Evolutionary conservation across 2,329 filamentous ascomycete genomes (phyloP).

Genomic region (Diaporthe sp.): DNA sequence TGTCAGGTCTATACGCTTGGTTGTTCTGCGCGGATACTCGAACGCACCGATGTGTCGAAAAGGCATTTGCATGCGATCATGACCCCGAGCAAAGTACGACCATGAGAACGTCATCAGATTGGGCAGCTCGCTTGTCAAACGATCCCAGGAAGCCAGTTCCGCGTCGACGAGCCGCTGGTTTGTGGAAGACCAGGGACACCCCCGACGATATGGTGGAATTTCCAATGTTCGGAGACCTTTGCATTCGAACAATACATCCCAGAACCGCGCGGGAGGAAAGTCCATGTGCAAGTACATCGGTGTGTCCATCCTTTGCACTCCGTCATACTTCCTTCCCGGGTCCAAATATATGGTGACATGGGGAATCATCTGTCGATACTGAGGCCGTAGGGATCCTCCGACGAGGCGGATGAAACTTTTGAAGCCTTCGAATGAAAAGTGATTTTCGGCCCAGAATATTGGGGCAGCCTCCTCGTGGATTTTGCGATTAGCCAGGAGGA

Average conservation of each 20-base stretch:
- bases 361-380: not conserved
- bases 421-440: not conserved
- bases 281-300: no score
- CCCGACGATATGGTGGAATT: not conserved
- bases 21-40: not conserved
- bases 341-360: not conserved
- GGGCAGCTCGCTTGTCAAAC: not conserved
- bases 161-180: rapidly evolving
- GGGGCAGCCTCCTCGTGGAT: not conserved
- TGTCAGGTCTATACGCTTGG: not conserved
- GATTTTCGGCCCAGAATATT: constrained; percentile 4
- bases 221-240: not conserved
- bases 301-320: no score
- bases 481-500: not conserved
- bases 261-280: not conserved
- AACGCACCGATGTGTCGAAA: not conserved
- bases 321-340: no score
- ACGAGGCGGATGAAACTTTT: not conserved
- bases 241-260: not conserved
- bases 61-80: no score
- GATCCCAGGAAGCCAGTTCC: not conserved
- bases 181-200: not conserved
- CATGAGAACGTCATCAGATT: not conserved
- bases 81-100: not conserved
- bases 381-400: not conserved